Conservation (phyloP, 805 yeast species). For the Ogataea populi-albae region DNA sequence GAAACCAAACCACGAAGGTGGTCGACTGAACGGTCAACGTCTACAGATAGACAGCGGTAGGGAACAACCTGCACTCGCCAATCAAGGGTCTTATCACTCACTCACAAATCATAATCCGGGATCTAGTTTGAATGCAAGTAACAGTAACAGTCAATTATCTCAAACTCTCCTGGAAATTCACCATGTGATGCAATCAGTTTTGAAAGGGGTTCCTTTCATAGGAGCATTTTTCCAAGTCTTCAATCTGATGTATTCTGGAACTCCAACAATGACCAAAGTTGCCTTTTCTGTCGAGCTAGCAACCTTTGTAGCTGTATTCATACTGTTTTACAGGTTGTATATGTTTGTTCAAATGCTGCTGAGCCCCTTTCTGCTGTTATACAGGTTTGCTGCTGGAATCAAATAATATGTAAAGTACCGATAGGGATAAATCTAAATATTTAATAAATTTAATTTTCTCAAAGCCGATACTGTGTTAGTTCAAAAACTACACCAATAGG, state of each 20-base stretch:
- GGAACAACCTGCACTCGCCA: background rate
- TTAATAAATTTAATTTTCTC: conserved; percentile 5
- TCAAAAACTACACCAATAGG: background rate
- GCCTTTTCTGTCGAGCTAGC: conserved; percentile 10
- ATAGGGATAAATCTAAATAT: conserved; percentile 1
- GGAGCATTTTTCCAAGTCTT: conserved; percentile 15
- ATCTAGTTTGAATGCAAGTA: too few species aligned
- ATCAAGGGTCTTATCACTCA: background rate
- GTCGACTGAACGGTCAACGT: conserved; percentile 10
- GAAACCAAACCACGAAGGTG: conserved; percentile 15
- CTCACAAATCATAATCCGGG: conserved; percentile 4
- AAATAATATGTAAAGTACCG: too few species aligned
- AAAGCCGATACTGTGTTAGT: conserved; percentile 6
- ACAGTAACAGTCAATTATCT: too few species aligned
- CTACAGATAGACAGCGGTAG: too few species aligned
- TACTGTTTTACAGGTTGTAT: conserved; percentile 11
- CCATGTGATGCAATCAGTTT: conserved; percentile 12
- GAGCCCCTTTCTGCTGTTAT: conserved; percentile 6
- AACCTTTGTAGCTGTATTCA: conserved; percentile 7
- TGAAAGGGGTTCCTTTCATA: conserved; percentile 13
- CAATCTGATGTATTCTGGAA: conserved; percentile 10
- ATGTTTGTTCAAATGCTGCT: conserved; percentile 3
- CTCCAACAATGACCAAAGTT: conserved; percentile 7
- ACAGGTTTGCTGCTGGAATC: conserved; percentile 1
- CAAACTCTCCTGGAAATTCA: conserved; percentile 13